Percentiles rank a stretch among this genome's conserved stretches.
Conservation (phyloP, 2,329 filamentous ascomycete genomes). For the Didymella segeticola region DNA sequence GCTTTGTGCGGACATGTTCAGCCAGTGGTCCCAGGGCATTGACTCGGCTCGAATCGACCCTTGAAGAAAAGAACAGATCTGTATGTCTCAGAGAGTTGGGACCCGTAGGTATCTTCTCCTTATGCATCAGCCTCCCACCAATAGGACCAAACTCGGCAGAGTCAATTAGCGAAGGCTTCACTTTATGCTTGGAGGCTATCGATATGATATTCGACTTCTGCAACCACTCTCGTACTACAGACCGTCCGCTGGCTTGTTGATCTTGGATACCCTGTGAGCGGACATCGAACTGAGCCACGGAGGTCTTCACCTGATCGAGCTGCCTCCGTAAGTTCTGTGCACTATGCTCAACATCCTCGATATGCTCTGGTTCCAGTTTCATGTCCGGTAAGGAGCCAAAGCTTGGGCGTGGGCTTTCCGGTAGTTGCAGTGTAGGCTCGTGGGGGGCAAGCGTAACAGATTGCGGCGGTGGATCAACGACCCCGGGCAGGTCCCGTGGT, state of each 20-base stretch:
- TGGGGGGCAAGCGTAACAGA: background rate
- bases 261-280: background rate
- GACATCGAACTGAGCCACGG: background rate
- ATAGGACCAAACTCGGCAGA: background rate
- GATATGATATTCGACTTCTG: background rate
- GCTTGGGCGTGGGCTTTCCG: background rate
- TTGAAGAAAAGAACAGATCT: background rate
- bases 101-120: conserved; percentile 4
- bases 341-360: background rate
- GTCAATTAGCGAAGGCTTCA: background rate
- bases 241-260: background rate
- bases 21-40: background rate
- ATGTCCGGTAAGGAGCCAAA: background rate
- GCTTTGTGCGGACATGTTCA: background rate
- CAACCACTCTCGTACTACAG: background rate
- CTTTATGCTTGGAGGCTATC: background rate
- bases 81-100: background rate
- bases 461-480: too few species aligned
- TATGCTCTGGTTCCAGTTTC: background rate
- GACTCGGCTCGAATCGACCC: background rate
- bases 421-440: background rate
- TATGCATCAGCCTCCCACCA: background rate
- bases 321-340: background rate
- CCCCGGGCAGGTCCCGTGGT: background rate
- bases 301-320: background rate